Percentiles rank a stretch among this genome's conserved stretches.
Evolutionary conservation across 257 asterid species (phyloP).

Genomic region (Solanum chmielewskii): DNA sequence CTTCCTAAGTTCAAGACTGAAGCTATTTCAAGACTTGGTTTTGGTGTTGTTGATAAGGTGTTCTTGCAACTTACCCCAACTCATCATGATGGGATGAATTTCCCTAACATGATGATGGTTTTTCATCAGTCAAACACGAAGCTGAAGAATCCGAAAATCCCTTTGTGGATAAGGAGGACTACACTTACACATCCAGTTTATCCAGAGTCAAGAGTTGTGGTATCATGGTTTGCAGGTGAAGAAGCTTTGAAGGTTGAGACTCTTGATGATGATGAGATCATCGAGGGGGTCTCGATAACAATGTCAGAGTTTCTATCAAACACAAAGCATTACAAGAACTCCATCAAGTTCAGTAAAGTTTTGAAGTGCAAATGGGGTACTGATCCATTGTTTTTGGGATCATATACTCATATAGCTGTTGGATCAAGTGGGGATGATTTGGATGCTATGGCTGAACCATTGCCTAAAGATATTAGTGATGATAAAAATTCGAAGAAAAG

Average conservation of each 20-base stretch:
- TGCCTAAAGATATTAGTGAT: constrained; percentile 23
- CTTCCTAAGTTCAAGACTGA: constrained; percentile 40
- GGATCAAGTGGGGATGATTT: constrained; percentile 77
- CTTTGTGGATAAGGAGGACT: constrained; percentile 69
- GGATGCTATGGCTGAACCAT: constrained; percentile 35
- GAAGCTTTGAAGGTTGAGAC: constrained; percentile 62
- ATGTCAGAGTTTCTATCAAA: constrained; percentile 34
- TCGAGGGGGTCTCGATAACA: constrained; percentile 45
- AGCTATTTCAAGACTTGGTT: constrained; percentile 72
- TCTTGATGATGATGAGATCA: constrained; percentile 46
- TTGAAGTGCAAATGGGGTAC: constrained; percentile 78
- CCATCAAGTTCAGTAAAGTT: constrained; percentile 21
- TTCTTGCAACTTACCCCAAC: constrained; percentile 30
- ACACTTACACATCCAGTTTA: constrained; percentile 49
- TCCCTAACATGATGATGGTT: constrained; percentile 44
- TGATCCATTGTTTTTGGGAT: constrained; percentile 78
- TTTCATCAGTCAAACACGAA: constrained; percentile 36
- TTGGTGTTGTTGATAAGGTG: constrained; percentile 75
- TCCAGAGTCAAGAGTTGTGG: constrained; percentile 28
- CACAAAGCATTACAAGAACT: background rate
- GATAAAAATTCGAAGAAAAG: background rate
- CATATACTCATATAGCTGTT: constrained; percentile 72
- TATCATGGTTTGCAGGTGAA: constrained; percentile 78
- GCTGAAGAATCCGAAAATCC: constrained; percentile 29
- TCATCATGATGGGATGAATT: constrained; percentile 1